Base-by-base conservation (phyloP, 306 rosid genomes). In the Erythrophleum fordii region DNA sequence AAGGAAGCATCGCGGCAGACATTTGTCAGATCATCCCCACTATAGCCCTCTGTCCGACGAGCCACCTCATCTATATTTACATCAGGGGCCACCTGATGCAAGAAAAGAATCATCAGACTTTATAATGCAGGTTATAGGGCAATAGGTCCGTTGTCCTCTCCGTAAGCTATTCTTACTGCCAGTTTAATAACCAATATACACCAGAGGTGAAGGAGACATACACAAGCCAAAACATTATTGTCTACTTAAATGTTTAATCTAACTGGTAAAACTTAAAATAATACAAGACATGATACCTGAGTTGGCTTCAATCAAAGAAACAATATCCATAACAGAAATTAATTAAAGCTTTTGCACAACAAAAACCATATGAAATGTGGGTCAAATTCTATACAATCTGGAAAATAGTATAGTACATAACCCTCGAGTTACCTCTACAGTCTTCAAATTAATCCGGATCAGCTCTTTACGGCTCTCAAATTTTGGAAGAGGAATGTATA, bases 11-110 rank as follows among this genome's bases (percentile, higher is more conserved):
- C 99, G 0, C 99, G 92, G 69, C 99, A 96, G 29, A 96, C 98
- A 52, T 91, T 93, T 14, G 99, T 96, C 68, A 96, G 92, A 87
- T 96, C 99, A 45, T 96, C 99, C 77, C 99, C 99, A 92, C 98
- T 96, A 53, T 96, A 93, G 69, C 97, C 99, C 1, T 93, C 98
- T 22, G 99, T 90, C 45, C 92, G 93, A 51, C 97, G 93, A 87
- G 99, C 99, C 80, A 96, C 99, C 0, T 90, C 97, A 69, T 95
- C 97, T 48, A 96, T 85, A 85, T 96, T 78, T 52, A 93, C 96
- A 75, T 93, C 99, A 7, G 85, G 44, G 37, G 97, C 91, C 81
- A 96, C 99, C 97, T 93, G 86, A 81, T 77, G 60, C 76, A 73
- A 77, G 71, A 84, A 31, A 80, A 37, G 65, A 49, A 45, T 25